These are phyloP conservation scores for Claviceps monticola DNA, from an alignment of 2,329 filamentous ascomycete genomes.

Conservation along the genomic window DNA sequence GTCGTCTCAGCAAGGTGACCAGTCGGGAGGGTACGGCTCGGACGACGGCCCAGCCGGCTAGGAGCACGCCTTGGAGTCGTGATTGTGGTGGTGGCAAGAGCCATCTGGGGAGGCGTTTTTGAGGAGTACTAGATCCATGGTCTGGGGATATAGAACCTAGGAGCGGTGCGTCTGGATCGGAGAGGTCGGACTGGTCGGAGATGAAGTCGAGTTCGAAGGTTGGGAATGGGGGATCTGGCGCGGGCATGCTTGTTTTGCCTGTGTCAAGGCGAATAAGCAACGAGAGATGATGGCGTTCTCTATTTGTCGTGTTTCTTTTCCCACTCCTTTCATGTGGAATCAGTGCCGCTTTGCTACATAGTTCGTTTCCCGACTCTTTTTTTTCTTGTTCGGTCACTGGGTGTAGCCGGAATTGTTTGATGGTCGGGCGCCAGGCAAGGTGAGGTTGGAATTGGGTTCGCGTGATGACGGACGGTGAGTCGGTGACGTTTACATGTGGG, in stretches of 20 bases:
- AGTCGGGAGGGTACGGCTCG: background rate
- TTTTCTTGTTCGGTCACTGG: background rate
- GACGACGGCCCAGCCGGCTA: background rate
- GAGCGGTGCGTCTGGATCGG: background rate
- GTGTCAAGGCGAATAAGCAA: no score
- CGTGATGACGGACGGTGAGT: background rate
- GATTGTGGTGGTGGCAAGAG: background rate
- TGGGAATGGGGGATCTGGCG: background rate
- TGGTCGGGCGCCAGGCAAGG: background rate
- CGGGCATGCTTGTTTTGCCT: background rate
- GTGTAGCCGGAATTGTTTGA: background rate
- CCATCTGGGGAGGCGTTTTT: background rate
- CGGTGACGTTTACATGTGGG: background rate
- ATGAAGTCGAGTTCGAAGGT: constrained; percentile 4
- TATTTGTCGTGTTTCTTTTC: no score
- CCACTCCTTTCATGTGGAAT: no score
- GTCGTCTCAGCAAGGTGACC: background rate
- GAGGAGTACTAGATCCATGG: background rate
- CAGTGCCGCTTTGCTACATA: no score
- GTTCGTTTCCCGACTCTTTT: background rate
- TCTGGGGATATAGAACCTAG: background rate
- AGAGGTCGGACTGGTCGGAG: constrained; percentile 4
- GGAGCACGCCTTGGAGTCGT: background rate
- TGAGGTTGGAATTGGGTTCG: background rate
- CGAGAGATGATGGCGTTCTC: no score